Conservation (phyloP, 2,329 filamentous ascomycete species). For the Aspergillus pseudoterreus region DNA sequence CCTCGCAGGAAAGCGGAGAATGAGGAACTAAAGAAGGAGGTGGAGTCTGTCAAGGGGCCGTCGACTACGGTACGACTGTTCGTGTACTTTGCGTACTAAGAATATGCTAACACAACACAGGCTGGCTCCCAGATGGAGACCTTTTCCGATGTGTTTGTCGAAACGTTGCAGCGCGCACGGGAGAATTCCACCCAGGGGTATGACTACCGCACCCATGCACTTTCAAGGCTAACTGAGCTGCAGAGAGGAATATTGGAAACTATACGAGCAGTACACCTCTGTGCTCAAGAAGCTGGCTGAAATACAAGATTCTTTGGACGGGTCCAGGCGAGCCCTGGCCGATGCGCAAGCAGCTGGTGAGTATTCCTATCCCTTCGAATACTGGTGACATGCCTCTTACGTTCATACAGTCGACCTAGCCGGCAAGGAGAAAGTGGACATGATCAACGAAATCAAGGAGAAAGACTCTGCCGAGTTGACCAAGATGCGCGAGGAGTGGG, state of each 20-base stretch:
- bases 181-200: slow-evolving; percentile 37
- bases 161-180: slow-evolving; percentile 30
- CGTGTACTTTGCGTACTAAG: neutral
- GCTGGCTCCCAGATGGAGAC: slow-evolving; percentile 24
- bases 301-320: slow-evolving; percentile 33
- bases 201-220: neutral
- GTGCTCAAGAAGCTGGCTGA: slow-evolving; percentile 37
- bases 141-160: slow-evolving; percentile 32
- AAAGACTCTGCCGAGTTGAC: slow-evolving; percentile 31
- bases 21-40: slow-evolving; percentile 37
- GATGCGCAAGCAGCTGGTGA: slow-evolving; percentile 36
- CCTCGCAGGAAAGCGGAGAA: slow-evolving; percentile 37
- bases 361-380: slow-evolving; percentile 8
- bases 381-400: slow-evolving; percentile 16
- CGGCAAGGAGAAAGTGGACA: slow-evolving; percentile 36
- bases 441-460: slow-evolving; percentile 35
- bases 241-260: slow-evolving; percentile 39
- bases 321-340: slow-evolving; percentile 32
- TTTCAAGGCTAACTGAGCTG: slow-evolving; percentile 13
- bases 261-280: slow-evolving; percentile 38
- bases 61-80: slow-evolving; percentile 13
- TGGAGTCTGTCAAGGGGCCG: slow-evolving; percentile 29
- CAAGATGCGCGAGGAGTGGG: slow-evolving; percentile 33
- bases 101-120: slow-evolving; percentile 17
- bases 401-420: slow-evolving; percentile 28